Evolutionary conservation across 169 alveolate species (phyloP), one percentile per base, ranked within the genome.

Genomic region (Plasmodium yoelii): DNA sequence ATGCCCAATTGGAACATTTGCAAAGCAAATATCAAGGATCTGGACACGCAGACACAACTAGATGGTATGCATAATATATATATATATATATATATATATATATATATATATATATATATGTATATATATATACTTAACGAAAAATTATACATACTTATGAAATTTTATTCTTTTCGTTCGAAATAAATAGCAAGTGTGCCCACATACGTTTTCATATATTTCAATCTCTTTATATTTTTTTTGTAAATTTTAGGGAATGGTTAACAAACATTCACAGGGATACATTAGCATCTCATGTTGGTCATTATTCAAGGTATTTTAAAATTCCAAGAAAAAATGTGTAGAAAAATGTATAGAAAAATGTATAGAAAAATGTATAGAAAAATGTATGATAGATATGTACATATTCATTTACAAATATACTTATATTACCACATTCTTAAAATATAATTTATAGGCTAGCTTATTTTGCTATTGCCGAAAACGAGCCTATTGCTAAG

Each of bases 11-110:
- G 70, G 99, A 97, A 96, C 99, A 96, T 47, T 87, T 97, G 88
- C 98, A 97, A 88, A 95, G 98, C 88, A 97, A 97, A 93, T 97
- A 97, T 93, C 97, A 95, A 71, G 99, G 99, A 44, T 96, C 99
- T n/a, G 99, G 99, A 8, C 95, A 97, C 82, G 95, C 97, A 8
- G 96, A 97, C 86, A 95, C 97, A 46, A 95, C 97, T 55, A 96
- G 97, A 92, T 95, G 99, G 99, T 95, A 93, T 53, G 94, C 77
- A 73, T 51, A 51, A 47, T 47, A 68, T 47, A 5, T 8, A 22
- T 2, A n/a, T n/a, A n/a, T n/a, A n/a, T n/a, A n/a, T n/a, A n/a
- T n/a, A n/a, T n/a, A n/a, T n/a, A n/a, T n/a, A n/a, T n/a, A n/a
- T n/a, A n/a, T n/a, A n/a, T n/a, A n/a, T n/a, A n/a, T n/a, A n/a